Evolutionary conservation across 2,329 filamentous ascomycete genomes (phyloP), one percentile per base, ranked within the genome.

Genomic region (Colletotrichum nymphaeae): DNA sequence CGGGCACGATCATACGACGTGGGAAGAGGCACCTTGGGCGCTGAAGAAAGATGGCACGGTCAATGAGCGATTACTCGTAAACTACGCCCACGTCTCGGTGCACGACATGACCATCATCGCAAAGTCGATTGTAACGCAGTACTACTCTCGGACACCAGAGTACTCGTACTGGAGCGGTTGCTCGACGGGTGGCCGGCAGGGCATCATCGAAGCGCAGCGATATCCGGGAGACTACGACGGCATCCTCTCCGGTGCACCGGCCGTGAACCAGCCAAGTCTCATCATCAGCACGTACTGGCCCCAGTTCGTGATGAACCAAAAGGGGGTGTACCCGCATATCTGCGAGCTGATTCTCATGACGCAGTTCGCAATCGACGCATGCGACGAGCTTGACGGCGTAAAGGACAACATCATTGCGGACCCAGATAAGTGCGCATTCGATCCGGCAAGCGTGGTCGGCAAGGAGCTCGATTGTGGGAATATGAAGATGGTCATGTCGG

Each of bases 161-260:
- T 86, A 84, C 74, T 85, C 83, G 1, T 89, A 89, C 78, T 89
- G 85, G 77, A 80, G 81, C 16, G 88, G 88, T 16, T 90, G 88
- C 75, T 88, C 86, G 2, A 88, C 86, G 0, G 88, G 89, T 16
- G 89, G 90, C 1, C 81, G 89, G 2, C 88, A 91, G 78, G 89
- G 88, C 19, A 79, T 89, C 35, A 86, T 87, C 74, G 82, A 87
- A 28, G 85, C 87, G 0, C 86, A 90, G 75, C 78, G 83, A 19
- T 89, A 86, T 74, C 88, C 89, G 0, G 82, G 85, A 1, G 86
- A 88, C 53, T 90, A 89, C 65, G 86, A 90, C 60, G 89, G 89
- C 2, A 85, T 90, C 19, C 77, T 89, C 0, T 87, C 88, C 1
- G 84, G 83, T 0, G 81, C 81, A 3, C 84, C 86, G 5, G 88